A percentile compares a stretch with the other conserved stretches of the same genome.
These are phyloP conservation scores for Patellifolia procumbens DNA, from an alignment of 179 eudicot species.

Conservation along the genomic window DNA sequence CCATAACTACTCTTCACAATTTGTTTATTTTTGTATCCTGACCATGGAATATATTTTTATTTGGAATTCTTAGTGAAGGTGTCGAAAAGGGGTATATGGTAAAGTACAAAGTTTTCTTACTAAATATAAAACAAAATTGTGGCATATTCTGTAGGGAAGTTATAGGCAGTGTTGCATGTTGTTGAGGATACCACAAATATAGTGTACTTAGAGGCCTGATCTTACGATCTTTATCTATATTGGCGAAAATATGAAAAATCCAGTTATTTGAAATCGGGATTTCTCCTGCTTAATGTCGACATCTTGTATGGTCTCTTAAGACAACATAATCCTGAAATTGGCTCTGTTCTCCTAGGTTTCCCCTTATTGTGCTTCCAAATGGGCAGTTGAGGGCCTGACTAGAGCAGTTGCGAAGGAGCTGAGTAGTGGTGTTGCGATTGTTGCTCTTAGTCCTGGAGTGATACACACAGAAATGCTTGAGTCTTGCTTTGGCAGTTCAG, in stretches of 20 bases:
- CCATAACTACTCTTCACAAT: no score
- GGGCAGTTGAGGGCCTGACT: slow-evolving; percentile 93
- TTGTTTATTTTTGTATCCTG: no score
- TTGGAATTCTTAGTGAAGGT: no score
- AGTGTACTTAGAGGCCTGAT: neutral
- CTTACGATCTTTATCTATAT: neutral
- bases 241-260: neutral
- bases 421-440: slow-evolving; percentile 70
- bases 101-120: no score
- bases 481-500: slow-evolving; percentile 86
- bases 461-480: slow-evolving; percentile 91
- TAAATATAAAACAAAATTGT: neutral
- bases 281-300: neutral
- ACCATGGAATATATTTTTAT: no score
- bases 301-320: neutral
- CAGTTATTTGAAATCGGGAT: neutral
- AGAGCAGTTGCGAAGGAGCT: slow-evolving; percentile 88
- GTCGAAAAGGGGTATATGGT: no score
- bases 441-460: slow-evolving; percentile 88
- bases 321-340: slow-evolving; percentile 10
- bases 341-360: slow-evolving; percentile 59
- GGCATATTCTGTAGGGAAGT: neutral
- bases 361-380: slow-evolving; percentile 97
- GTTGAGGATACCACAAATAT: neutral
- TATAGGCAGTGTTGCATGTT: neutral